Evolutionary conservation across 345 rosid genomes (phyloP), one percentile per base, ranked within the genome.

Genomic region (Lumnitzera racemosa): DNA sequence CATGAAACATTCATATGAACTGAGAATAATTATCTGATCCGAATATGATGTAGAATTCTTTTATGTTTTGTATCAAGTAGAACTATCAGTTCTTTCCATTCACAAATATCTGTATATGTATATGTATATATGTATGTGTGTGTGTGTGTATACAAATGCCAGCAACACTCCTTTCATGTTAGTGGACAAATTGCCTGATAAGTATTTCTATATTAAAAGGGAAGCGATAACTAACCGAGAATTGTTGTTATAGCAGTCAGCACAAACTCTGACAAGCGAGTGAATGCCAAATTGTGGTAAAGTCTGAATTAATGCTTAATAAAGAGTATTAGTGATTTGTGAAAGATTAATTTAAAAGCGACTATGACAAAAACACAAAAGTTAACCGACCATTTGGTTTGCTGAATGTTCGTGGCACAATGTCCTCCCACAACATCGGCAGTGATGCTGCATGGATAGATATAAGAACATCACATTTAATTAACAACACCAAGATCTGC

Each of bases 341-440:
- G 3, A 53, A 15, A 20, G 3, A 23, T 16, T 24, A 8, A 36
- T 6, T 57, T 24, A 14, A 27, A 61, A 31, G 51, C 36, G 47
- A 55, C 16, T 51, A 59, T 11, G 14, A 17, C 36, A 67, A 14
- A 11, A 2, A 29, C 20, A 6, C 11, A 59, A 13, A 20, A 27
- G 13, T 36, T 62, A 68, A 58, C 17, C 20, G 25, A 87, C 95
- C 95, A 83, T 81, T 68, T 87, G 89, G 70, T 71, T 64, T 24
- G 95, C 78, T 2, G 95, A 87, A 71, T 87, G 95, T 52, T 87
- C 95, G 11, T 72, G 69, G 74, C 95, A 84, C 54, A 87, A 67
- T 10, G 89, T 82, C 74, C 83, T 79, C 47, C 95, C 89, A 62
- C 91, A 87, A 67, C 89, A 66, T 55, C 91, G 79, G 65, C 95